Conservation (phyloP, 148 eudicot species). For the Linanthus parryae region DNA sequence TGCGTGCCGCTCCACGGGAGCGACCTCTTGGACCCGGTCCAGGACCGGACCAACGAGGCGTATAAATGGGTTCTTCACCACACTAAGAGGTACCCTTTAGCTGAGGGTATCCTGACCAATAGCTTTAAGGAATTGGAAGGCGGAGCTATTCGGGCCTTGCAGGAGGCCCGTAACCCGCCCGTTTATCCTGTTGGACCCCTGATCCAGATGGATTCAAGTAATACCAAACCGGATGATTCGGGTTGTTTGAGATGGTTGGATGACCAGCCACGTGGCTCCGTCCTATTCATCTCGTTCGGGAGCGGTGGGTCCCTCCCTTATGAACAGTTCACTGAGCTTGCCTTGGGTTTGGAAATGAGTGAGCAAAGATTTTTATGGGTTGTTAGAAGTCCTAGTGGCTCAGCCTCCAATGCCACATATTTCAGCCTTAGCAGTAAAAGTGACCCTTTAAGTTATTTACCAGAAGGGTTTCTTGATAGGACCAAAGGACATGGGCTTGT, state of each 20-base stretch:
- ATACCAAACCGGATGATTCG: constrained; percentile 8
- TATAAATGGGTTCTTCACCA: constrained; percentile 33
- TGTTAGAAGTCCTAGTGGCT: constrained; percentile 34
- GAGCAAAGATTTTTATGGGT: constrained; percentile 56
- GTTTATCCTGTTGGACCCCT: constrained; percentile 55
- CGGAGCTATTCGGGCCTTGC: constrained; percentile 26
- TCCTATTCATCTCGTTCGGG: constrained; percentile 51
- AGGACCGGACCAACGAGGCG: constrained; percentile 32
- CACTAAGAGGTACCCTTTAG: constrained; percentile 19
- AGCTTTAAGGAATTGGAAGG: constrained; percentile 41
- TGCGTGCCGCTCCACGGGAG: constrained; percentile 44
- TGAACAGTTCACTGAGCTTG: constrained; percentile 39
- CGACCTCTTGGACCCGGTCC: constrained; percentile 40
- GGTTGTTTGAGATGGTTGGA: constrained; percentile 44
- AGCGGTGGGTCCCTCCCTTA: constrained; percentile 52
- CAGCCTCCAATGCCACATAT: constrained; percentile 24
- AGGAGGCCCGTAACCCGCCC: constrained; percentile 19
- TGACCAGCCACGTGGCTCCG: constrained; percentile 48
- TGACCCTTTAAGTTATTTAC: constrained; percentile 37
- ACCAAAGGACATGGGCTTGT: constrained; percentile 40
- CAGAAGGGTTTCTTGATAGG: constrained; percentile 47
- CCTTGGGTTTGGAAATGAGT: constrained; percentile 49
- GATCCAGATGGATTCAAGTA: constrained; percentile 16
- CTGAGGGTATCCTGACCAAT: constrained; percentile 47
- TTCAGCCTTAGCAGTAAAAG: constrained; percentile 18